Conservation (phyloP, 768 basidiomycete genomes). For the Lyophyllum atratum region DNA sequence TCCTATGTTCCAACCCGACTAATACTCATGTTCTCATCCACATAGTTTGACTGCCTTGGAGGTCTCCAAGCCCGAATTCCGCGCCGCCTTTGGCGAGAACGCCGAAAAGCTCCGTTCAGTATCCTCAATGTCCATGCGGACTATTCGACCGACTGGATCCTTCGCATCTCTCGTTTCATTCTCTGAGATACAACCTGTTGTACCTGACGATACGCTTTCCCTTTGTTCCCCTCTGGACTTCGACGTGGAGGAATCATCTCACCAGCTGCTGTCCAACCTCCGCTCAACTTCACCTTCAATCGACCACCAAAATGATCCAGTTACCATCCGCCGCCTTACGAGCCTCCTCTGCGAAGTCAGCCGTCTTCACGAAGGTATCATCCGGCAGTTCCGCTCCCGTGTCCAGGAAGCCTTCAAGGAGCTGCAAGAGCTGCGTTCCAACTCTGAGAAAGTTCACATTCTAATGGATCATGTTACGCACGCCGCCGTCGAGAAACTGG, state of each 20-base stretch:
- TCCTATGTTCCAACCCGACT: neutral
- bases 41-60: constrained; percentile 67
- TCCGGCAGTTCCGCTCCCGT: constrained; percentile 54
- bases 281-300: constrained; percentile 47
- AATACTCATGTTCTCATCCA: constrained; percentile 27
- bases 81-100: constrained; percentile 58
- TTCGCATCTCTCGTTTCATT: constrained; percentile 53
- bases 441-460: constrained; percentile 43
- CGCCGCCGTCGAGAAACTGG: constrained; percentile 47
- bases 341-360: constrained; percentile 49
- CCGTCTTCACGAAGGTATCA: constrained; percentile 45
- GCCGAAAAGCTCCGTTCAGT: constrained; percentile 46
- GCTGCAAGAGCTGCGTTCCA: constrained; percentile 46
- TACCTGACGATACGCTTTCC: constrained; percentile 32
- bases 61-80: constrained; percentile 68
- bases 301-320: constrained; percentile 36
- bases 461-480: constrained; percentile 45
- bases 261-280: constrained; percentile 56
- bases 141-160: constrained; percentile 51
- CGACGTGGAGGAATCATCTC: constrained; percentile 44
- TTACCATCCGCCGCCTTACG: constrained; percentile 44
- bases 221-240: constrained; percentile 40
- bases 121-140: constrained; percentile 57
- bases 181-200: constrained; percentile 32
- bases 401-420: constrained; percentile 53